Conservation (phyloP, 2,329 filamentous ascomycete genomes). For the Neonectria ditissima region DNA sequence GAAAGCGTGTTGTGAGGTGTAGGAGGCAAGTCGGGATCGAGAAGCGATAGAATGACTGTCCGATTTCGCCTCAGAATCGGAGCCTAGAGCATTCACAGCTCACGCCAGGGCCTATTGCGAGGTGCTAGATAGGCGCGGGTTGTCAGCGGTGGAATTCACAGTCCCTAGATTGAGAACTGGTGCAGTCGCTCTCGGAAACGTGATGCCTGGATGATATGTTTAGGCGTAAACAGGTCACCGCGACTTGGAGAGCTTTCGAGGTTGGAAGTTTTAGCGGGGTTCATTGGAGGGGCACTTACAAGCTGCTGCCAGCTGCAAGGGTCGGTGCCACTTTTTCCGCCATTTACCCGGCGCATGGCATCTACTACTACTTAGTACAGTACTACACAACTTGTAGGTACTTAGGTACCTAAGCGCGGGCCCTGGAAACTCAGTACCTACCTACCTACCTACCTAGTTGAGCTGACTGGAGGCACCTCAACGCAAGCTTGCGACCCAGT, state of each 20-base stretch:
- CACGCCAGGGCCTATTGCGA: constrained; percentile 17
- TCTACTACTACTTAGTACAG: too few species aligned
- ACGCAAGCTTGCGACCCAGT: constrained; percentile 5
- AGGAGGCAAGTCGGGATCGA: constrained; percentile 29
- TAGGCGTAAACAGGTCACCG: constrained; percentile 35
- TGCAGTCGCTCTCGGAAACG: background rate
- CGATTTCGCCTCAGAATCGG: constrained; percentile 29
- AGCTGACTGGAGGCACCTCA: too few species aligned
- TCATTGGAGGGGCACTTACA: constrained; percentile 49
- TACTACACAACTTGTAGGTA: too few species aligned
- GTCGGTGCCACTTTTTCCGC: constrained; percentile 32
- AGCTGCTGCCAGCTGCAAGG: constrained; percentile 27
- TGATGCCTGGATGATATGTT: constrained; percentile 22
- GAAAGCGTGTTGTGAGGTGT: constrained; percentile 13
- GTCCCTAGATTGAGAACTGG: background rate
- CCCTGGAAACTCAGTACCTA: too few species aligned
- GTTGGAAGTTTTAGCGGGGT: constrained; percentile 49
- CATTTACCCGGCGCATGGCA: constrained; percentile 46
- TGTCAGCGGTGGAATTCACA: background rate
- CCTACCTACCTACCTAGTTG: too few species aligned
- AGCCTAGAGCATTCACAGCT: constrained; percentile 24
- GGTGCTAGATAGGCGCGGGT: background rate
- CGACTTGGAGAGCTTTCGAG: constrained; percentile 28
- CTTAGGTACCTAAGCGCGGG: too few species aligned
- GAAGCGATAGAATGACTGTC: constrained; percentile 19